Evolutionary conservation across 331 rosid species (phyloP).

Genomic region (Phaseolus coccineus): DNA sequence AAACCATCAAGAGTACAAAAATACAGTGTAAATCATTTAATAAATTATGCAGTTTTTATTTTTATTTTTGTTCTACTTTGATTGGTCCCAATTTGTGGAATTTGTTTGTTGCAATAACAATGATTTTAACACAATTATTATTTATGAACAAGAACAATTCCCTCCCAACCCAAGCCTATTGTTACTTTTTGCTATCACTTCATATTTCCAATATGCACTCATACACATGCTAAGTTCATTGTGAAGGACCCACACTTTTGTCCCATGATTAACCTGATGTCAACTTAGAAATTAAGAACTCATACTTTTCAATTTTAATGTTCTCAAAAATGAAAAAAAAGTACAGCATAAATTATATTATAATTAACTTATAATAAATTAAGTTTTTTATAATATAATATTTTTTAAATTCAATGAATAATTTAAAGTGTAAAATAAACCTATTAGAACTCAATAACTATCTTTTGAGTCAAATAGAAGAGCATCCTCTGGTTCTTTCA

Average conservation of each 20-base stretch:
- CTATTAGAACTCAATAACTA: too few relatives aligned
- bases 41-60: not conserved
- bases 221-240: not conserved
- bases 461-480: too few relatives aligned
- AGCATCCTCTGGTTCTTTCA: too few relatives aligned
- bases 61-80: not conserved
- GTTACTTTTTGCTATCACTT: not conserved
- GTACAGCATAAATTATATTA: too few relatives aligned
- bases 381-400: too few relatives aligned
- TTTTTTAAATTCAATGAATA: too few relatives aligned
- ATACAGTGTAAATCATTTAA: too few relatives aligned
- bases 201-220: not conserved
- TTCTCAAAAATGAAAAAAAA: too few relatives aligned
- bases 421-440: too few relatives aligned
- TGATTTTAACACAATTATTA: not conserved
- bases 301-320: too few relatives aligned
- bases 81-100: not conserved
- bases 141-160: not conserved
- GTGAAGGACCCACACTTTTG: not conserved
- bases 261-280: not conserved
- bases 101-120: not conserved
- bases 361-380: too few relatives aligned
- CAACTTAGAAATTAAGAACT: not conserved
- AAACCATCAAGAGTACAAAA: too few relatives aligned
- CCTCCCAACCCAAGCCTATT: not conserved